Evolutionary conservation across 768 basidiomycete species (phyloP).

Genomic region (Boletus subcaerulescens): DNA sequence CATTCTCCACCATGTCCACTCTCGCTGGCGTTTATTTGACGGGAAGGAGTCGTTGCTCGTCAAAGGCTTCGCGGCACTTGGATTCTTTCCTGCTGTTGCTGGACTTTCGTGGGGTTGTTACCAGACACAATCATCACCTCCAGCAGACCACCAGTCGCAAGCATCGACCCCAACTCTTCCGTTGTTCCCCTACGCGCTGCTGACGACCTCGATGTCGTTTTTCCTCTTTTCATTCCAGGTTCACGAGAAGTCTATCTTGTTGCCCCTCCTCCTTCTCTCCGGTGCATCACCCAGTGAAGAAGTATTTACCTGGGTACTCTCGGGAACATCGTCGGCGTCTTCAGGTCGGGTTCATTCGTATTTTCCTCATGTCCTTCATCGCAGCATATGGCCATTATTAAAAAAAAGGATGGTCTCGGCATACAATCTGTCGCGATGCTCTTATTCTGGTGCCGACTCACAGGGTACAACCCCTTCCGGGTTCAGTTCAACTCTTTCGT

Average conservation of each 20-base stretch:
- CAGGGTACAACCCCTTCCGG: constrained; percentile 73
- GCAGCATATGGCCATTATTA: constrained; percentile 92
- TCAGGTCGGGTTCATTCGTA: constrained; percentile 57
- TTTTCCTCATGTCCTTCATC: neutral
- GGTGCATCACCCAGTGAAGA: constrained; percentile 32
- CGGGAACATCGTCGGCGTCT: constrained; percentile 80
- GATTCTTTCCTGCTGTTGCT: constrained; percentile 62
- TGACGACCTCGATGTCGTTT: constrained; percentile 84
- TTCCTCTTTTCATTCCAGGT: constrained; percentile 97
- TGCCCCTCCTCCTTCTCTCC: constrained; percentile 80
- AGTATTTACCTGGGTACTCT: constrained; percentile 29
- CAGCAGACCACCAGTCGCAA: neutral
- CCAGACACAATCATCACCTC: constrained; percentile 21
- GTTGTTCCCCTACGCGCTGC: constrained; percentile 76
- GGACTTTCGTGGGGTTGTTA: constrained; percentile 41
- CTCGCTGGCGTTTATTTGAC: constrained; percentile 40
- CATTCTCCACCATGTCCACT: constrained; percentile 48
- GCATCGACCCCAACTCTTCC: constrained; percentile 52
- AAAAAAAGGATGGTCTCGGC: constrained; percentile 70
- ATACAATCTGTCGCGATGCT: constrained; percentile 69
- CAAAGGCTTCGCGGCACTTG: constrained; percentile 61
- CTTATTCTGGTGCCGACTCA: constrained; percentile 75
- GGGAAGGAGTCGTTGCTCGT: constrained; percentile 52
- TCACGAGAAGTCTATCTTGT: constrained; percentile 88
- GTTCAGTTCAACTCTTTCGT: constrained; percentile 45